Percentiles rank a stretch among this genome's conserved stretches.
These are phyloP conservation scores for Monascus ruber DNA, from an alignment of 2,329 filamentous ascomycete genomes.

Conservation along the genomic window DNA sequence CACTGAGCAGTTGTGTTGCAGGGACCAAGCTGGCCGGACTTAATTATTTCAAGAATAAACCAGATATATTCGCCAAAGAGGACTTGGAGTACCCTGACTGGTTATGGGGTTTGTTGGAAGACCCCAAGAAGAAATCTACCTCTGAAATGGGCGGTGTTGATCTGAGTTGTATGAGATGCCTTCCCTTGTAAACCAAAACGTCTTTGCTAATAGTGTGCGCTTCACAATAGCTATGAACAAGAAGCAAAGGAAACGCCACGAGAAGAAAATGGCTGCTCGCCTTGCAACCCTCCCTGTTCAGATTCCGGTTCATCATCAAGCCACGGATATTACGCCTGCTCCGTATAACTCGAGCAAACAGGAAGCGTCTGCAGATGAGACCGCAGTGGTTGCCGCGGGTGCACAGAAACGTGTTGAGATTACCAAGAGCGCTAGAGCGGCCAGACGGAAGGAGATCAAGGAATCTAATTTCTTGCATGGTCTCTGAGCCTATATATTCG, in stretches of 20 bases:
- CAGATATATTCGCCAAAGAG: conserved; percentile 33
- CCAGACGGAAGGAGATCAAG: conserved; percentile 35
- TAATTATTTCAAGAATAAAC: conserved; percentile 38
- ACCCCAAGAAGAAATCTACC: conserved; percentile 21
- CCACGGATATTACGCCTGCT: conserved; percentile 33
- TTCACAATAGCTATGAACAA: conserved; percentile 31
- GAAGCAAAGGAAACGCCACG: conserved; percentile 35
- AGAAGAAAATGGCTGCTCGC: conserved; percentile 35
- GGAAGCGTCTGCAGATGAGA: conserved; percentile 7
- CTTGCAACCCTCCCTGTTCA: conserved; percentile 26
- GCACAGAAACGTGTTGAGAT: conserved; percentile 29
- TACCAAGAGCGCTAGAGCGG: conserved; percentile 33
- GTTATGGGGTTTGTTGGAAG: conserved; percentile 35
- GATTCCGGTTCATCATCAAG: conserved; percentile 36
- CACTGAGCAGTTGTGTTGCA: conserved; percentile 27
- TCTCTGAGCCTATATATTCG: conserved; percentile 18
- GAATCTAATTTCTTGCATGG: conserved; percentile 39
- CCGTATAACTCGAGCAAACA: conserved; percentile 17
- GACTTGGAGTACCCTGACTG: conserved; percentile 39
- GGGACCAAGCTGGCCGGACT: conserved; percentile 32
- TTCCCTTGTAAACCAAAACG: conserved; percentile 1
- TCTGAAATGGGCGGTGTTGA: conserved; percentile 26
- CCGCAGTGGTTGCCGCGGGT: conserved; percentile 25
- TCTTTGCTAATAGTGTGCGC: no score
- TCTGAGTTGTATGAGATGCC: conserved; percentile 22